Percentiles rank a stretch among this genome's conserved stretches.
phyloP scores from a whole-genome alignment of 23 red algal genomes.

The Gracilaria vermiculophylla region DNA sequence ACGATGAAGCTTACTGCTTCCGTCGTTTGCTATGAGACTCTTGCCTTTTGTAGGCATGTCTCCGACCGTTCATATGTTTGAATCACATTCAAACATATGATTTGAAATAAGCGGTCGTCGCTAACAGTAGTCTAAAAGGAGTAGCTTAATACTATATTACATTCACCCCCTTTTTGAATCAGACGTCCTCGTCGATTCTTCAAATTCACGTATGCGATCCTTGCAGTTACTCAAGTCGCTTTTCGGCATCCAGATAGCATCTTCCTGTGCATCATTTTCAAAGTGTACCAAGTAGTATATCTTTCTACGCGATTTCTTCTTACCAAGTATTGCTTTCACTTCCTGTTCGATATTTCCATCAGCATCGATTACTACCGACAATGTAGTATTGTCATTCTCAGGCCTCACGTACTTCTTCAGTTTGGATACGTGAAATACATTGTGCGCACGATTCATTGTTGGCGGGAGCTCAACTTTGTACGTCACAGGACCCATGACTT shows the following conservation, averaged over 20 bases:
- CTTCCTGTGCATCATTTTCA: neutral
- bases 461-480: conserved; percentile 26
- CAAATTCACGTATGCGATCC: conserved; percentile 1
- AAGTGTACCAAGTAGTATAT: conserved; percentile 3
- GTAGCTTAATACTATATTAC: too few species aligned
- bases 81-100: too few species aligned
- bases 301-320: neutral
- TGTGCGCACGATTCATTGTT: conserved; percentile 11
- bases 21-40: too few species aligned
- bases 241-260: conserved; percentile 23
- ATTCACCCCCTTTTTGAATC: neutral
- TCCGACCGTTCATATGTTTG: too few species aligned
- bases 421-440: conserved; percentile 41
- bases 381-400: neutral
- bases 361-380: conserved; percentile 30
- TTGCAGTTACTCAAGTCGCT: neutral
- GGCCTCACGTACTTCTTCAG: neutral
- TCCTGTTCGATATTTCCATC: conserved; percentile 35
- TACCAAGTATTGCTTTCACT: conserved; percentile 8
- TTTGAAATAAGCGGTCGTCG: too few species aligned
- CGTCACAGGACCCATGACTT: neutral
- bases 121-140: too few species aligned
- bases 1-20: too few species aligned
- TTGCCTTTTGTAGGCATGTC: too few species aligned
- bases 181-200: neutral